A percentile compares a stretch with the other conserved stretches of the same genome.
phyloP scores from a whole-genome alignment of 768 basidiomycete species.

The Candolleomyces aberdarensis region DNA sequence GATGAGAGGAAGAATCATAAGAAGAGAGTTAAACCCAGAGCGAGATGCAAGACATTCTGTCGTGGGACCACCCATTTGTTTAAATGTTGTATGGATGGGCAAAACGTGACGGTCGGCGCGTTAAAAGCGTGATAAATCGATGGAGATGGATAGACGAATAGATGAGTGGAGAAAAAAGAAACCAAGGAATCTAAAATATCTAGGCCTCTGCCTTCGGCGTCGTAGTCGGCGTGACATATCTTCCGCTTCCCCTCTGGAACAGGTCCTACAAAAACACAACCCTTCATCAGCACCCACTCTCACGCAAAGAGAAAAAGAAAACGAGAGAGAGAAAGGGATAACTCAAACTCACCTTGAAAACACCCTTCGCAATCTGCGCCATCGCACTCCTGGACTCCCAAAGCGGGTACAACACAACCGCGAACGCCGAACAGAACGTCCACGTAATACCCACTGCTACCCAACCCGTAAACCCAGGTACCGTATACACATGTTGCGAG shows the following conservation, averaged over 20 bases:
- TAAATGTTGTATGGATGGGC: no score
- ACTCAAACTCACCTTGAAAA: constrained; percentile 53
- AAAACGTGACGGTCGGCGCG: no score
- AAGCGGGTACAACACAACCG: constrained; percentile 82
- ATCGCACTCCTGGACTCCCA: constrained; percentile 80
- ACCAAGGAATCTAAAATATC: not conserved
- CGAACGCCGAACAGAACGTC: constrained; percentile 73
- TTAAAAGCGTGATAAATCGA: no score
- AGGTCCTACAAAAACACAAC: not conserved
- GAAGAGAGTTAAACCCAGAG: no score
- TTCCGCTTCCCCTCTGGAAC: not conserved
- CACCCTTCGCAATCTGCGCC: constrained; percentile 51
- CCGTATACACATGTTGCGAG: constrained; percentile 66
- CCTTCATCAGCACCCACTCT: not conserved
- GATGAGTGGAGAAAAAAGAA: not conserved
- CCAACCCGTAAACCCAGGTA: constrained; percentile 71
- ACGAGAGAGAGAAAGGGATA: not conserved
- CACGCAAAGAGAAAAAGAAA: no score
- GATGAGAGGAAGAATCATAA: not conserved
- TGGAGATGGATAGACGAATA: not conserved
- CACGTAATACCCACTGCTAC: constrained; percentile 79
- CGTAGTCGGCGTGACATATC: not conserved
- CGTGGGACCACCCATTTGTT: no score
- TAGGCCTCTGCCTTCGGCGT: not conserved
- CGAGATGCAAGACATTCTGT: no score